These are phyloP conservation scores for Nakazawaea ishiwadae DNA, from an alignment of 805 yeast genomes.

Conservation along the genomic window DNA sequence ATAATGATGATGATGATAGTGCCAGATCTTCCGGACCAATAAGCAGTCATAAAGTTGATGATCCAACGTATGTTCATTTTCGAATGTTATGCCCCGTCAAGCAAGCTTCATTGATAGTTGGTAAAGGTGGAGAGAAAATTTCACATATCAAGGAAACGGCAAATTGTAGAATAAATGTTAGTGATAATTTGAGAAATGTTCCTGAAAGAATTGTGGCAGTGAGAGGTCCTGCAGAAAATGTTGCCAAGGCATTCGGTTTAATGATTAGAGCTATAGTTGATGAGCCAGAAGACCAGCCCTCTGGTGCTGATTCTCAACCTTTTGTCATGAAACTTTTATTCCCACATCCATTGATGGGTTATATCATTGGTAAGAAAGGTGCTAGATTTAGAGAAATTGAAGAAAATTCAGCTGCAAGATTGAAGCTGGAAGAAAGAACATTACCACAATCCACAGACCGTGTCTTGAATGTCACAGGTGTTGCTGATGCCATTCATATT, in stretches of 20 bases:
- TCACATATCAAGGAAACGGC: conserved; percentile 59
- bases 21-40: conserved; percentile 23
- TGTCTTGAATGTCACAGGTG: conserved; percentile 64
- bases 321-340: conserved; percentile 58
- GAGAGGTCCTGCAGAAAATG: conserved; percentile 70
- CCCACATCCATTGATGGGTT: conserved; percentile 79
- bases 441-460: conserved; percentile 78
- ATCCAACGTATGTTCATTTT: conserved; percentile 60
- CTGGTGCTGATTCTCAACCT: conserved; percentile 47
- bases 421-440: conserved; percentile 68
- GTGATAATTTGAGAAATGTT: conserved; percentile 66
- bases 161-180: conserved; percentile 60
- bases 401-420: conserved; percentile 71
- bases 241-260: conserved; percentile 78
- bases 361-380: conserved; percentile 75
- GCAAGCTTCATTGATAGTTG: conserved; percentile 73
- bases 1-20: neutral
- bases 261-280: conserved; percentile 61
- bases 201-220: conserved; percentile 74
- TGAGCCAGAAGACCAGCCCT: conserved; percentile 62
- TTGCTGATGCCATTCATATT: conserved; percentile 82
- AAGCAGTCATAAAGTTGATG: conserved; percentile 39
- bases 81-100: conserved; percentile 73
- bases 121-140: conserved; percentile 76
- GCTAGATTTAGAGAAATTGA: conserved; percentile 74